Evolutionary conservation across 2,329 filamentous ascomycete species (phyloP).

Genomic region (Dactylellina drechsleri): DNA sequence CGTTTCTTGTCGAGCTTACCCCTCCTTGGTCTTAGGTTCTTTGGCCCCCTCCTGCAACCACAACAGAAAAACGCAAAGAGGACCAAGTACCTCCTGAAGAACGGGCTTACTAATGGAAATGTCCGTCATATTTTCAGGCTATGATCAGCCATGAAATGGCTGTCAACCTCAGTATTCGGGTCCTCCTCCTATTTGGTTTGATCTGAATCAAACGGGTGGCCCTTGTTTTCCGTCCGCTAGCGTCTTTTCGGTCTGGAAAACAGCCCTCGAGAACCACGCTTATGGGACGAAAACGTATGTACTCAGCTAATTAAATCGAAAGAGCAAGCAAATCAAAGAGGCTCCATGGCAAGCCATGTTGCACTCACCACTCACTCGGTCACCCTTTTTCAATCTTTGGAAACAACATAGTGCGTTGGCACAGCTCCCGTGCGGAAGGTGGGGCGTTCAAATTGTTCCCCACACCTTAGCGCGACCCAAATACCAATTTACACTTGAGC

Average conservation of each 20-base stretch:
- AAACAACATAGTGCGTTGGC: slow-evolving; percentile 26
- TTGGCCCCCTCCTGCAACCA: too few relatives aligned
- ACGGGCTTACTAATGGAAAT: slow-evolving; percentile 46
- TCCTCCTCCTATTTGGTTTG: slow-evolving; percentile 17
- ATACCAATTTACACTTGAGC: slow-evolving; percentile 5
- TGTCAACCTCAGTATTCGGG: slow-evolving; percentile 39
- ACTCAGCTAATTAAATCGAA: neutral
- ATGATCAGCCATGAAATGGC: slow-evolving; percentile 20
- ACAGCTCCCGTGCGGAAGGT: slow-evolving; percentile 22
- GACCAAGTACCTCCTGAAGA: slow-evolving; percentile 25
- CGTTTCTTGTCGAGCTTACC: slow-evolving; percentile 20
- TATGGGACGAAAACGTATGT: slow-evolving; percentile 25
- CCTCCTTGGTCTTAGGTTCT: slow-evolving; percentile 21
- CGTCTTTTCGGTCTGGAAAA: slow-evolving; percentile 32
- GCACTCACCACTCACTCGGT: slow-evolving; percentile 11
- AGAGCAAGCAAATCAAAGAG: neutral
- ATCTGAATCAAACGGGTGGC: slow-evolving; percentile 50
- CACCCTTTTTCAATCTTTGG: neutral
- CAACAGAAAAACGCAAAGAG: neutral
- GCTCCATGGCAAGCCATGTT: slow-evolving; percentile 2
- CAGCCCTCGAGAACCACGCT: slow-evolving; percentile 12
- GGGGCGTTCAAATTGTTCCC: slow-evolving; percentile 14
- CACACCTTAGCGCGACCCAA: slow-evolving; percentile 39
- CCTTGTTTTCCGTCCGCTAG: slow-evolving; percentile 54
- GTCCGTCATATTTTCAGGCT: slow-evolving; percentile 31